Conservation (phyloP, 306 rosid genomes). For the Hippophae gyantsensis region DNA sequence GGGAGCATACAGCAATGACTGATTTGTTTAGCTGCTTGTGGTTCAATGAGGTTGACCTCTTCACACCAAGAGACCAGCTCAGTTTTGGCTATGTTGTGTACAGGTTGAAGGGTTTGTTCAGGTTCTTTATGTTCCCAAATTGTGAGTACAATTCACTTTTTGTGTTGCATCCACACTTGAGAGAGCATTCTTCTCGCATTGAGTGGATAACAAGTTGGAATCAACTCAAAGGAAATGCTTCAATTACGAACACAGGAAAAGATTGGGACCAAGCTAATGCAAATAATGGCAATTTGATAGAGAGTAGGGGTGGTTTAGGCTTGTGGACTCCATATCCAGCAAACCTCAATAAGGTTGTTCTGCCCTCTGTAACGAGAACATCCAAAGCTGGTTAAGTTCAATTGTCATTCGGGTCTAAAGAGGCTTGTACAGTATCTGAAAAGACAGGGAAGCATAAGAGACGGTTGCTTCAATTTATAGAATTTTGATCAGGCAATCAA, state of each 20-base stretch:
- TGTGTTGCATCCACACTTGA: slow-evolving; percentile 93
- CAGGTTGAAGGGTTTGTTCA: slow-evolving; percentile 59
- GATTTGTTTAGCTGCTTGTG: slow-evolving; percentile 95
- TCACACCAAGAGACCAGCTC: slow-evolving; percentile 97
- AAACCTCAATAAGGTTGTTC: slow-evolving; percentile 56
- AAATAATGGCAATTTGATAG: slow-evolving; percentile 44
- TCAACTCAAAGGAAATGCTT: slow-evolving; percentile 47
- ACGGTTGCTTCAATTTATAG: too few relatives aligned
- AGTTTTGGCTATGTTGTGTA: slow-evolving; percentile 89
- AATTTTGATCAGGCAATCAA: too few relatives aligned
- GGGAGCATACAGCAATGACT: slow-evolving; percentile 69
- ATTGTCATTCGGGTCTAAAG: neutral
- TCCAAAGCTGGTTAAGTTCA: slow-evolving; percentile 86
- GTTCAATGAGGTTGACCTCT: slow-evolving; percentile 95
- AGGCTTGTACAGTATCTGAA: too few relatives aligned
- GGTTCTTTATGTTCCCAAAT: slow-evolving; percentile 83
- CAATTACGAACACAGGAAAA: slow-evolving; percentile 40
- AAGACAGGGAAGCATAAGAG: too few relatives aligned
- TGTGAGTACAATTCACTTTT: slow-evolving; percentile 92
- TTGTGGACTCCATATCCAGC: slow-evolving; percentile 87
- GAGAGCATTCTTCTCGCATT: slow-evolving; percentile 96
- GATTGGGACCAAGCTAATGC: slow-evolving; percentile 48
- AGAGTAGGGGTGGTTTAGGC: slow-evolving; percentile 88
- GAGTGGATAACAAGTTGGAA: slow-evolving; percentile 83
- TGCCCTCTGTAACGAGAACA: slow-evolving; percentile 61